Evolutionary conservation across 495 filamentous ascomycete species (phyloP).

Genomic region (Aspergillus campestris): DNA sequence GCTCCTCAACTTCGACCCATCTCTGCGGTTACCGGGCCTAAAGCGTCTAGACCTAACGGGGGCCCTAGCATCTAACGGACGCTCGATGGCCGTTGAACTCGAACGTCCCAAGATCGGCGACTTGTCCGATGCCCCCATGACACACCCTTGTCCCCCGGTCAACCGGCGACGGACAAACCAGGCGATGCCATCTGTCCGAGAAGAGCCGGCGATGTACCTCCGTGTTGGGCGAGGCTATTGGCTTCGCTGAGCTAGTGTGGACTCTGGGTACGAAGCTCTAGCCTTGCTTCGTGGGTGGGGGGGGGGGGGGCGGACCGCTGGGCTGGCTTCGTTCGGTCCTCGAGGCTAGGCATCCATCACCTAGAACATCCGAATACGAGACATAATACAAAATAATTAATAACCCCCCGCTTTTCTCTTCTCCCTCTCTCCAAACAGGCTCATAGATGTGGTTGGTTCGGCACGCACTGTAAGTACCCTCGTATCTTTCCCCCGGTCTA

Average conservation of each 20-base stretch:
- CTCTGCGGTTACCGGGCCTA: slow-evolving; percentile 32
- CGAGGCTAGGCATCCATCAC: too few species aligned
- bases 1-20: slow-evolving; percentile 57
- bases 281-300: too few species aligned
- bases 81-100: slow-evolving; percentile 5
- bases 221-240: slow-evolving; percentile 30
- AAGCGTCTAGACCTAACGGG: slow-evolving; percentile 6
- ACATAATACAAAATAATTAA: too few species aligned
- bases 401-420: too few species aligned
- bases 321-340: too few species aligned
- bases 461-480: too few species aligned
- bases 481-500: too few species aligned
- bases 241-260: slow-evolving; percentile 16
- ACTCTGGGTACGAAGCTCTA: too few species aligned
- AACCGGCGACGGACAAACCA: slow-evolving; percentile 7
- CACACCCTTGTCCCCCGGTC: not conserved
- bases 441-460: too few species aligned
- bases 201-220: slow-evolving; percentile 27
- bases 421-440: too few species aligned
- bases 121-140: not conserved
- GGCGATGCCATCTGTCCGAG: slow-evolving; percentile 19
- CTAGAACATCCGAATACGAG: too few species aligned
- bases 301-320: too few species aligned
- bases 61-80: slow-evolving; percentile 2
- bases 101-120: slow-evolving; percentile 11